Percentiles rank a stretch among this genome's conserved stretches.
These are phyloP conservation scores for Trichophaea hybrida DNA, from an alignment of 2,329 filamentous ascomycete genomes.

Conservation along the genomic window DNA sequence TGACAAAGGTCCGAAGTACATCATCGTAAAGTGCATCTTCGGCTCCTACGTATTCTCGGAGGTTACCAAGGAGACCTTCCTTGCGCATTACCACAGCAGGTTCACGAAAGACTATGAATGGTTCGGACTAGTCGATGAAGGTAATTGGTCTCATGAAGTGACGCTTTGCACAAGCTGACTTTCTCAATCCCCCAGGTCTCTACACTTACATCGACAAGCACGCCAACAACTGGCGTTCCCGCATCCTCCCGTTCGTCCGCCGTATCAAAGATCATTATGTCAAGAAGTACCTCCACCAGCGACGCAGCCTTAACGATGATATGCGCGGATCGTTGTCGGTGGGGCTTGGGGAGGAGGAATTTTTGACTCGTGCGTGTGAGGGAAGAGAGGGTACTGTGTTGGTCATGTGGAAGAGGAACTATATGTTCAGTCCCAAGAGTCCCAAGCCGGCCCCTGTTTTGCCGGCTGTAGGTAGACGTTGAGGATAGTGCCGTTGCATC, in stretches of 20 bases:
- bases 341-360: not conserved
- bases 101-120: not conserved
- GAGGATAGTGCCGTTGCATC: too few relatives aligned
- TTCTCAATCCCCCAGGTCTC: not conserved
- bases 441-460: not conserved
- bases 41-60: not conserved
- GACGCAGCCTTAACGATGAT: too few relatives aligned
- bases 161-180: not conserved
- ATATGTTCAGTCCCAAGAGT: not conserved
- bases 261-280: not conserved
- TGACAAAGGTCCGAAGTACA: not conserved
- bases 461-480: too few relatives aligned
- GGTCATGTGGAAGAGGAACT: not conserved
- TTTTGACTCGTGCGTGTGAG: not conserved
- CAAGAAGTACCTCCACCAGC: not conserved
- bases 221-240: not conserved
- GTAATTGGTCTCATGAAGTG: not conserved
- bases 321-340: too few relatives aligned
- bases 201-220: not conserved
- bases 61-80: not conserved
- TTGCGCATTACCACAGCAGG: not conserved
- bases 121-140: not conserved
- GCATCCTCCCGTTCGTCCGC: not conserved
- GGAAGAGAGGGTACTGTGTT: not conserved
- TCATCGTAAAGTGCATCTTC: not conserved